These are phyloP conservation scores for Helianthus annuus DNA, from an alignment of 129 eudicot genomes.

Conservation along the genomic window HanXRQr2.0-SUNRISE NC_035445.2:7880357-7880856, in stretches of 20 bases:
- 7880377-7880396: constrained; percentile 73
- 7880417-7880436: constrained; percentile 84
- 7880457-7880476: constrained; percentile 63
- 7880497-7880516: constrained; percentile 26
- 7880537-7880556: constrained; percentile 47
- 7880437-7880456: constrained; percentile 84
- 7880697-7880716: constrained; percentile 41
- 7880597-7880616: constrained; percentile 62
- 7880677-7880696: constrained; percentile 40
- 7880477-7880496: constrained; percentile 39
- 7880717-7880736: constrained; percentile 65
- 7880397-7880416: constrained; percentile 72
- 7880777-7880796: not conserved
- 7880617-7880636: constrained; percentile 57
- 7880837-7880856: not conserved
- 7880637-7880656: constrained; percentile 77
- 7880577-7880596: constrained; percentile 38
- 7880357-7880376: constrained; percentile 81
- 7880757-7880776: constrained; percentile 79
- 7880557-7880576: constrained; percentile 44
- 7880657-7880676: constrained; percentile 64
- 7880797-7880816: constrained; percentile 11
- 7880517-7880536: constrained; percentile 30
- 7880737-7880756: constrained; percentile 90
- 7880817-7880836: not conserved